Base-by-base conservation (phyloP, 768 basidiomycete genomes). In the Lactifluus subvellereus region DNA sequence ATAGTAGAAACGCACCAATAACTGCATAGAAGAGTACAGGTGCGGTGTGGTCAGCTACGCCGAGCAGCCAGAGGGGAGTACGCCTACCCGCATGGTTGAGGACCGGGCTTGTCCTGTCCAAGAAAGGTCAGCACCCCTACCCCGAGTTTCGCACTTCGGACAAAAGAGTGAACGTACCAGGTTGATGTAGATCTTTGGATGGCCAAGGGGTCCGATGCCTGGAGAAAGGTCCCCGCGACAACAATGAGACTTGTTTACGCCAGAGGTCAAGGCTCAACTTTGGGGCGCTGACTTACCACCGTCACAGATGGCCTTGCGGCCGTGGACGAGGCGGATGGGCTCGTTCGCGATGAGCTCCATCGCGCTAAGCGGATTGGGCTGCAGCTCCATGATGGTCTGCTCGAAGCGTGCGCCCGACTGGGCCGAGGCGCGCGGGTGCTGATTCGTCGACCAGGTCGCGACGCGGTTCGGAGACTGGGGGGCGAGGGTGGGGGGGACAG, bases 101-200 rank as follows among this genome's bases (percentile, higher is more conserved):
- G 83, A 63, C 92, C 90, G 59, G 89, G 86, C 75, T 92, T 85
- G 79, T 98, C 94, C 91, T 94, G 57, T 47, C 40, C 54, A 14
- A 57, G 53, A 35, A 18, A 68, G 64, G 57, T 49, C 54, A 61
- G 38, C 56, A 52, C 18, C 9, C 11, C 18, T 42, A 22, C 30
- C 43, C 16, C 52, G 45, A 57, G 6, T 40, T 40, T 16, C 18
- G 57, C 59, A 40, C 30, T 16, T 22, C 30, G 61, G 30, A 43
- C 38, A 56, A 57, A 48, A 37, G 14, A 30, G 48, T 47, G 18
- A 45, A 77, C 89, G 64, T 69, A 94, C 94, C 72, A 99, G 74
- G 78, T 98, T 98, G 74, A 99, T 94, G 71, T 84, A 98, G 64
- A 98, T 86, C 79, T 94, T 95, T 6, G 97, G 97, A 73, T 99